Evolutionary conservation across 352 stramenopile species (phyloP).

Genomic region (Globisporangium cylindrosporum): DNA sequence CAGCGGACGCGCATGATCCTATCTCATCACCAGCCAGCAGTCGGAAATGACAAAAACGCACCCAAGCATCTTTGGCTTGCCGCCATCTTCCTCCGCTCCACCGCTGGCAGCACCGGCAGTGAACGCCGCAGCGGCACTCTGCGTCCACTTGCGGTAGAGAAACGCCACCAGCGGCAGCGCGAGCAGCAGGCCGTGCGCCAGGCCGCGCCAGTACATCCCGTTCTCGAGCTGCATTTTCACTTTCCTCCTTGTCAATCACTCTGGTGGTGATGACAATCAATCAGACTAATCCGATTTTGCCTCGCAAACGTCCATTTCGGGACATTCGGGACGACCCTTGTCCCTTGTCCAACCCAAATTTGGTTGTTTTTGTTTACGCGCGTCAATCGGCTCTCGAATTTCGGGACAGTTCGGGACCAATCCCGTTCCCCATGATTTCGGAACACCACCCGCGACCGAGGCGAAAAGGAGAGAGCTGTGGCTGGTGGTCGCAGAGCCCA

Average conservation of each 20-base stretch:
- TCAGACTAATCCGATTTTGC: neutral
- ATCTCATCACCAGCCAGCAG: neutral
- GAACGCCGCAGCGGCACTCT: slow-evolving; percentile 6
- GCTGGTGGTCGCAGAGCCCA: slow-evolving; percentile 7
- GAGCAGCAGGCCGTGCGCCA: slow-evolving; percentile 51
- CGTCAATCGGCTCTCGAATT: neutral
- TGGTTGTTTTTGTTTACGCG: neutral
- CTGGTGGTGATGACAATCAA: neutral
- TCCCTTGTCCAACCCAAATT: neutral
- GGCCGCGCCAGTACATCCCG: slow-evolving; percentile 42
- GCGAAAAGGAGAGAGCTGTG: neutral
- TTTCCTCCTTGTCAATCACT: neutral
- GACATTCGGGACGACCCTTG: slow-evolving; percentile 7
- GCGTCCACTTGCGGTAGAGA: slow-evolving; percentile 47
- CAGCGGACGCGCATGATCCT: neutral
- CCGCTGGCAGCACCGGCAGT: slow-evolving; percentile 13
- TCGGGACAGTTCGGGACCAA: neutral
- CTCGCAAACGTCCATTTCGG: neutral
- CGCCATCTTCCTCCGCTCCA: slow-evolving; percentile 13
- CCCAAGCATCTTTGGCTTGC: slow-evolving; percentile 39
- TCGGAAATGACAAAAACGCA: slow-evolving; percentile 16
- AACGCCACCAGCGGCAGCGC: slow-evolving; percentile 43
- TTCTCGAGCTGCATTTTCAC: slow-evolving; percentile 1
- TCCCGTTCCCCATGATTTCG: neutral
- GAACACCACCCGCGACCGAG: neutral